Evolutionary conservation across 176 grass and related monocot species (phyloP), one percentile per base, ranked within the genome.

Genomic region (Rhynchospora pubera): DNA sequence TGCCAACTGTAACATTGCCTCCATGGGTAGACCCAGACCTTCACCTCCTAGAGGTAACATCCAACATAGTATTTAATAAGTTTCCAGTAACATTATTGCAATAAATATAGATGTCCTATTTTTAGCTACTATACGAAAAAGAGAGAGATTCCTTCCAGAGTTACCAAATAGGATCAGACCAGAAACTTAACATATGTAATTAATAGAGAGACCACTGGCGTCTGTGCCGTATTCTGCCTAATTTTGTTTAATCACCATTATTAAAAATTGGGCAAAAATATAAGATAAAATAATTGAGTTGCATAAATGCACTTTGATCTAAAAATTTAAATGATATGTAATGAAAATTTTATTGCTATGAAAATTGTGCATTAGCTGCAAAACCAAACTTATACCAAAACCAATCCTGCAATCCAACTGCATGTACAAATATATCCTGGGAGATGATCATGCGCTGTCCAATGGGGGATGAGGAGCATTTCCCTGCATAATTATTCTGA

Each of bases 1-100:
- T 45, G 96, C 96, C 73, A 99, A 99, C 87, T 99, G 96, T 86
- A 99, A 99, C 92, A 99, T 99, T 91, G 96, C 96, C 15, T 86
- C 96, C 23, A 45, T 85, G 83, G 90, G 90, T 14, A 91, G 89
- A 84, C 89, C 92, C 63, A 83, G 90, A n/a, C 78, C 89, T 8
- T 53, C 89, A 62, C 86, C 79, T 63, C 80, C 85, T 22, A 81
- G 88, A 93, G 91, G 91, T 91, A 83, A 85, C 80, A 72, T 48
- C 12, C 14, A 79, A 78, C 58, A 76, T 16, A 76, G 48, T 30
- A 74, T n/a, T 51, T 74, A 52, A 24, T 12, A 75, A 52, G 12
- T 75, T 14, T 51, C 70, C 11, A 75, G 3, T 75, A 5, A 75
- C 70, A 75, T 75, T 52, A 45, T 75, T 75, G 70, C 21, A 53